Evolutionary conservation across 345 rosid species (phyloP), one percentile per base, ranked within the genome.

Genomic region (Eutrema heterophyllum): DNA sequence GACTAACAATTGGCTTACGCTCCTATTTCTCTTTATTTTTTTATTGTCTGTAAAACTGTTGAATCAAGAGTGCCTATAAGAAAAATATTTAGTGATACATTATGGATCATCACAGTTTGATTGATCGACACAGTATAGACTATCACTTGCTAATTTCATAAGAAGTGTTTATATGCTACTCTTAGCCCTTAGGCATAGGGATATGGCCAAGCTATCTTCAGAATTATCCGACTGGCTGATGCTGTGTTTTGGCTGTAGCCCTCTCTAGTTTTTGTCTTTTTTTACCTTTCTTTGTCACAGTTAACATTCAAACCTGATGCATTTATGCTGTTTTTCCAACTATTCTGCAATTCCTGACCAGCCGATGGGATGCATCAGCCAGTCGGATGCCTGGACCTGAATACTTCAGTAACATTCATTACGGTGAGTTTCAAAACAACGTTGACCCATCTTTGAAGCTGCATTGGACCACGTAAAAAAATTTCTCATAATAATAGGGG

Each of bases 301-400:
- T 64, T 43, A 24, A 35, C 62, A 48, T 59, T 57, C 15, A 32
- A 32, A 38, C 35, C 69, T 72, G 72, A 77, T 27, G 38, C 54
- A 29, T 67, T 46, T 78, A 49, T 79, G 40, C 59, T 54, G 39
- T 35, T 16, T 71, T 67, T 50, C 48, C 30, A 58, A 62, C 61
- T 60, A 21, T 52, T 78, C 36, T 53, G 69, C 45, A 64, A 38
- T 71, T 10, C 30, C 64, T n/a, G 64, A 74, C 72, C 82, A 87
- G 92, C 79, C 84, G 92, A 71, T 92, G 97, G 97, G 97, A 90
- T 26, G 86, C 96, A 51, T 86, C 99, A 67, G 68, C 83, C 59
- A 80, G 92, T 63, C 96, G 94, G 66, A 73, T 81, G 86, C 82
- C 94, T 49, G 94, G 91, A 79, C 81, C 99, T 74, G 96, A 90